Evolutionary conservation across 257 asterid genomes (phyloP).

Genomic region (Jasminum sambac): DNA sequence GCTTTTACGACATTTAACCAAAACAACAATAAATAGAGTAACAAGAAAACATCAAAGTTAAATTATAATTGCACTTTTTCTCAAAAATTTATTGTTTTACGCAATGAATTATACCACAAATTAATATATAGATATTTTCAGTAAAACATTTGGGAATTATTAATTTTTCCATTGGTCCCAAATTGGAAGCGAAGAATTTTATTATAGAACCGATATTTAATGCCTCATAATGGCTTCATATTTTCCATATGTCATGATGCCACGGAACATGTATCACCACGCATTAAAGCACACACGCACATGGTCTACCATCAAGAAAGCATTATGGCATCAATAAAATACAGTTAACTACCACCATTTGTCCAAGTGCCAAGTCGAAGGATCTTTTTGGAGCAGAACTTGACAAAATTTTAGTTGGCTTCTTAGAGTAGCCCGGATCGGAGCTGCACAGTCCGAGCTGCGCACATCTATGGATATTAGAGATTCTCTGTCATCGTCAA

Average conservation of each 20-base stretch:
- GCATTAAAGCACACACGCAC: neutral
- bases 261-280: neutral
- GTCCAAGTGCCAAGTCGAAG: conserved; percentile 80
- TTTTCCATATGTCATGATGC: neutral
- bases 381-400: conserved; percentile 92
- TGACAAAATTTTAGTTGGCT: conserved; percentile 55
- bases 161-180: neutral
- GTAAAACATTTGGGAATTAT: neutral
- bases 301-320: conserved; percentile 11
- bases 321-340: conserved; percentile 15
- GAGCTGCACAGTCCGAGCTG: conserved; percentile 52
- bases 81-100: neutral
- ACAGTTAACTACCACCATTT: conserved; percentile 61
- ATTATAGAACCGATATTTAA: neutral
- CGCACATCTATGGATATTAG: conserved; percentile 56
- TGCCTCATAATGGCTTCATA: neutral
- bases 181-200: neutral
- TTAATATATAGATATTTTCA: neutral
- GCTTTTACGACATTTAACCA: neutral
- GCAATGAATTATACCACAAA: neutral
- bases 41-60: neutral
- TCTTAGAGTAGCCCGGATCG: conserved; percentile 58
- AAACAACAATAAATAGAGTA: neutral
- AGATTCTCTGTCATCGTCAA: conserved; percentile 84
- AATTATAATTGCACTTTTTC: neutral